Percentiles rank a stretch among this genome's conserved stretches.
phyloP scores from a whole-genome alignment of 371 early-diverging fungal species.

The Mortierella sp. region DNA sequence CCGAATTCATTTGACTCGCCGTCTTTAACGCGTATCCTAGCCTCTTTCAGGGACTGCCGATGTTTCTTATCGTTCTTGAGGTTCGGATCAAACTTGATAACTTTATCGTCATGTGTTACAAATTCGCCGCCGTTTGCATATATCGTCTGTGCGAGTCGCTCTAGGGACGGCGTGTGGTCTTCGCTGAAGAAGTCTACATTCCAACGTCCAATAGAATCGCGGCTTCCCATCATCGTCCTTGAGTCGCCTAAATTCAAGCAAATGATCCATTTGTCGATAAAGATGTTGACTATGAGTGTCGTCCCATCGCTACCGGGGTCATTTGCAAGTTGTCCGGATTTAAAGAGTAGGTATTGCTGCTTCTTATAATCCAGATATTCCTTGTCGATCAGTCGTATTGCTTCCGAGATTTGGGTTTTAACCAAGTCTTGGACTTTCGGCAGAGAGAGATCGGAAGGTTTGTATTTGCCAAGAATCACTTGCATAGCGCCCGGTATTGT shows the following conservation, averaged over 20 bases:
- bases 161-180: conserved; percentile 76
- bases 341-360: conserved; percentile 57
- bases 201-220: conserved; percentile 62
- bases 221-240: conserved; percentile 72
- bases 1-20: conserved; percentile 53
- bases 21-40: conserved; percentile 70
- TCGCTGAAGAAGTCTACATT: conserved; percentile 73
- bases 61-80: conserved; percentile 62
- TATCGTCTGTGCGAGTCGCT: conserved; percentile 73
- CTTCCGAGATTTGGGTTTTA: conserved; percentile 63
- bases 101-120: conserved; percentile 74
- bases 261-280: conserved; percentile 81
- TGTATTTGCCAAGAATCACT: conserved; percentile 61
- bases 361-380: conserved; percentile 70
- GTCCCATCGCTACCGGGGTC: conserved; percentile 85
- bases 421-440: conserved; percentile 60
- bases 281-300: conserved; percentile 80
- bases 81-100: conserved; percentile 69
- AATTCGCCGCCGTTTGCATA: conserved; percentile 77
- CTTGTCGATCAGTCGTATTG: conserved; percentile 67
- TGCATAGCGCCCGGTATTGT: conserved; percentile 68
- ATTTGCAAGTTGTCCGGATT: conserved; percentile 37
- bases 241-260: conserved; percentile 89
- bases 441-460: conserved; percentile 57
- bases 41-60: conserved; percentile 69